Evolutionary conservation across 108 stramenopile genomes (phyloP).

Genomic region (Cylindrotheca fusiformis): DNA sequence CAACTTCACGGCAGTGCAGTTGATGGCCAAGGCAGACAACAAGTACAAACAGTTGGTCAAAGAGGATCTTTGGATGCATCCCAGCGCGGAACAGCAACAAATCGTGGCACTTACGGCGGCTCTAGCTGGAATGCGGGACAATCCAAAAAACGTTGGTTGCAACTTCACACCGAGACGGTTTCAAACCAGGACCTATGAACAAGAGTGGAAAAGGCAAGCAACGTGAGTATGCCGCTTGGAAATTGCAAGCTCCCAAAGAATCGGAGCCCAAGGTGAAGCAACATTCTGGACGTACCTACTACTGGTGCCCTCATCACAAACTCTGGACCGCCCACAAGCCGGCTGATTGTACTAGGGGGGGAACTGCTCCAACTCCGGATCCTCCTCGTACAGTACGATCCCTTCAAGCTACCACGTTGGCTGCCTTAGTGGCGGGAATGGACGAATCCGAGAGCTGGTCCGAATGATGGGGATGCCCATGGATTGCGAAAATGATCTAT

Average conservation of each 20-base stretch:
- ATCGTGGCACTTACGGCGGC: conserved; percentile 34
- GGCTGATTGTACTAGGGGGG: neutral
- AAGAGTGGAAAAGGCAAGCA: neutral
- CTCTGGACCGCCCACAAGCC: neutral
- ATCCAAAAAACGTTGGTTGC: neutral
- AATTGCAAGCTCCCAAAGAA: neutral
- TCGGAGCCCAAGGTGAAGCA: neutral
- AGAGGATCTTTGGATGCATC: conserved; percentile 4
- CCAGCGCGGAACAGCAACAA: conserved; percentile 11
- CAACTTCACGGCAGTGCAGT: conserved; percentile 8
- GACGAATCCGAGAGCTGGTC: too few species aligned
- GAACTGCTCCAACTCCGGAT: too few species aligned
- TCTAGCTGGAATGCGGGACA: neutral
- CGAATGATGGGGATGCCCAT: too few species aligned
- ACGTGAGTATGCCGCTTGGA: neutral
- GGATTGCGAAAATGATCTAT: too few species aligned
- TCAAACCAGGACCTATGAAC: too few species aligned
- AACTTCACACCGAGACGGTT: neutral
- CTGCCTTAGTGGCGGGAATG: too few species aligned
- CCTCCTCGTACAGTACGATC: too few species aligned
- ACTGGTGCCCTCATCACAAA: neutral
- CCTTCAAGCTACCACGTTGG: too few species aligned
- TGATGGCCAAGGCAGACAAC: conserved; percentile 30
- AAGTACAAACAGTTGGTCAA: conserved; percentile 21
- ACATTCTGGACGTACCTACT: neutral